phyloP scores from a whole-genome alignment of 2,329 filamentous ascomycete species.

The Paracorniculantispora psalliotae region DNA sequence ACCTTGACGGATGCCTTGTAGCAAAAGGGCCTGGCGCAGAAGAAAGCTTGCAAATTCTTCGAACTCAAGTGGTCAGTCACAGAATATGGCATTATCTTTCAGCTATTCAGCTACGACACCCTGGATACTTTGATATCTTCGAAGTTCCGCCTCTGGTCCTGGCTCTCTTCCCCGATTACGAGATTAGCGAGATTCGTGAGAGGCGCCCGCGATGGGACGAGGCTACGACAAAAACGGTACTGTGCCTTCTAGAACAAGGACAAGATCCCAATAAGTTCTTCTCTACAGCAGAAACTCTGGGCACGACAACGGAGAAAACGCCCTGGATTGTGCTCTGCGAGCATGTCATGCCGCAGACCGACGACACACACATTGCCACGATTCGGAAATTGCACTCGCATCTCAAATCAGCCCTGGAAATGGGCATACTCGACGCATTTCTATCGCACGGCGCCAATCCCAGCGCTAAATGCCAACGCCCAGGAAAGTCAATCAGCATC shows the following conservation, averaged over 20 bases:
- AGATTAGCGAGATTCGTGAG: neutral
- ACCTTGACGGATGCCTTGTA: neutral
- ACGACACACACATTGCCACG: neutral
- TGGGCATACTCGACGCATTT: neutral
- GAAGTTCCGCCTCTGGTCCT: neutral
- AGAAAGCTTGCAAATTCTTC: conserved; percentile 4
- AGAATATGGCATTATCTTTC: neutral
- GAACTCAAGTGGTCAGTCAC: neutral
- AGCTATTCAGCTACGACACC: neutral
- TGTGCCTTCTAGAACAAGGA: neutral
- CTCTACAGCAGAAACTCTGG: conserved; percentile 4
- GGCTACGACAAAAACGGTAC: neutral
- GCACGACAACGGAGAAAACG: neutral
- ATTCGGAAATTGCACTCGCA: neutral
- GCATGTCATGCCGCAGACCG: conserved; percentile 2
- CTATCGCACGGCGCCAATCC: neutral
- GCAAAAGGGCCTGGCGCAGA: conserved; percentile 3
- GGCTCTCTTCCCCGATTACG: neutral
- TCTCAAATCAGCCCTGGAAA: neutral
- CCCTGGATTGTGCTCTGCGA: conserved; percentile 5
- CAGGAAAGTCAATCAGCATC: neutral
- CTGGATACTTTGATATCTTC: neutral
- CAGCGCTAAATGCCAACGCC: neutral
- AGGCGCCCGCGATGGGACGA: neutral
- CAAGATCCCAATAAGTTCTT: conserved; percentile 1